Conservation (phyloP, 2,329 filamentous ascomycete species). For the Ophiosphaerella narmari region DNA sequence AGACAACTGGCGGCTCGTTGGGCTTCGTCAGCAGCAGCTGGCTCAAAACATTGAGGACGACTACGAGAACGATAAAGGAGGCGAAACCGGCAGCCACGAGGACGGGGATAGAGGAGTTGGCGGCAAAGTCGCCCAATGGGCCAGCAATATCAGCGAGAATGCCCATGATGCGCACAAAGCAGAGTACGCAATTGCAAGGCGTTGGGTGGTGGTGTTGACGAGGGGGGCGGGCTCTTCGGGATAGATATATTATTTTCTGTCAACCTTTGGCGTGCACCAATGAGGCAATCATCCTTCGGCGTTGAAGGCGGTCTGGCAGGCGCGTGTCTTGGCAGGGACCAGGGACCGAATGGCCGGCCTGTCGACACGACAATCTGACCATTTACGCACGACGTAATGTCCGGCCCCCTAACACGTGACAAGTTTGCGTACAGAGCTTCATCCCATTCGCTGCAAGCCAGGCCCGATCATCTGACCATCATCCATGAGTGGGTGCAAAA, state of each 20-base stretch:
- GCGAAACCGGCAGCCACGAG: slow-evolving; percentile 51
- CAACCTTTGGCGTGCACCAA: slow-evolving; percentile 21
- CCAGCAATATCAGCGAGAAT: slow-evolving; percentile 55
- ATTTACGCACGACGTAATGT: slow-evolving; percentile 27
- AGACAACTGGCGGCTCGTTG: slow-evolving; percentile 67
- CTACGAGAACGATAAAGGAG: slow-evolving; percentile 58
- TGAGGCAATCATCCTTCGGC: slow-evolving; percentile 14
- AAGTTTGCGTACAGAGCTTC: slow-evolving; percentile 17
- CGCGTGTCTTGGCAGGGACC: slow-evolving; percentile 26
- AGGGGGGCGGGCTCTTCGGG: slow-evolving; percentile 19
- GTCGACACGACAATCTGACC: slow-evolving; percentile 24
- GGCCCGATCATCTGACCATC: slow-evolving; percentile 3
- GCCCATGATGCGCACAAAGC: slow-evolving; percentile 51
- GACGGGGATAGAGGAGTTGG: slow-evolving; percentile 48
- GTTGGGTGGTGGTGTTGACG: slow-evolving; percentile 3
- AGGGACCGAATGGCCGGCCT: slow-evolving; percentile 9
- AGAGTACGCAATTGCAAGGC: slow-evolving; percentile 14
- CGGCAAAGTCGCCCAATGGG: slow-evolving; percentile 54
- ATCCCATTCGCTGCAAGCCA: slow-evolving; percentile 23
- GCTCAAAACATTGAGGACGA: slow-evolving; percentile 77
- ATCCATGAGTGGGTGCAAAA: not conserved
- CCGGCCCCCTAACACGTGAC: slow-evolving; percentile 17
- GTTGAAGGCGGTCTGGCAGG: slow-evolving; percentile 19
- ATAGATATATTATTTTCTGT: slow-evolving; percentile 28
- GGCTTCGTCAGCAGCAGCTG: slow-evolving; percentile 83